phyloP scores from a whole-genome alignment of 805 yeast species.

The Scheffersomyces lignosus region DNA sequence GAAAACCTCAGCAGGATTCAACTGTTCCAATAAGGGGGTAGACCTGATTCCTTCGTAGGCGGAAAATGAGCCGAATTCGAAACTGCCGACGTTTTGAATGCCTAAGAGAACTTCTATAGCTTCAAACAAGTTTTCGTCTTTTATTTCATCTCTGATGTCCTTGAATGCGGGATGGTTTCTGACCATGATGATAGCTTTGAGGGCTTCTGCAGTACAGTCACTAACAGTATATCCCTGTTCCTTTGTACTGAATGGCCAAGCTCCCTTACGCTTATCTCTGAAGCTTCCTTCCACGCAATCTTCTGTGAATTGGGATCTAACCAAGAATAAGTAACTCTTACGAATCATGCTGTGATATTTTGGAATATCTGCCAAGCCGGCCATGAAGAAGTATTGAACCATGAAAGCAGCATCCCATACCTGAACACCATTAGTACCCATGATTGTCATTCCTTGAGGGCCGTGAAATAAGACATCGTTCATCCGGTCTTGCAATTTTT shows the following conservation, averaged over 20 bases:
- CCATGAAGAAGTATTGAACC: conserved; percentile 75
- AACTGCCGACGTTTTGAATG: conserved; percentile 76
- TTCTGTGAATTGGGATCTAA: conserved; percentile 81
- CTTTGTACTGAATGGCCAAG: conserved; percentile 95
- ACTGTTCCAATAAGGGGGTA: conserved; percentile 66
- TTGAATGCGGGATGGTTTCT: conserved; percentile 57
- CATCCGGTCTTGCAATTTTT: conserved; percentile 56
- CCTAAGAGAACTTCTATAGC: conserved; percentile 76
- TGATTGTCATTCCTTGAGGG: conserved; percentile 85
- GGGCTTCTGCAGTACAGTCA: conserved; percentile 95
- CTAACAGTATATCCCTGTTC: conserved; percentile 95
- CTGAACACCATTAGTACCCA: conserved; percentile 98
- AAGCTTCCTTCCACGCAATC: conserved; percentile 76
- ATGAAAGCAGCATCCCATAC: conserved; percentile 96
- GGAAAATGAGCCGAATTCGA: conserved; percentile 89
- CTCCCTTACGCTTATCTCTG: conserved; percentile 83
- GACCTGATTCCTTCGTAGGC: conserved; percentile 88
- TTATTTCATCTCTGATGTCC: conserved; percentile 52
- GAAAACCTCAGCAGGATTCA: conserved; percentile 97
- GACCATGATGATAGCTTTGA: conserved; percentile 93
- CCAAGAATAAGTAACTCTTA: conserved; percentile 68
- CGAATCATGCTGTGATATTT: conserved; percentile 64
- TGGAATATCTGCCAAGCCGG: conserved; percentile 73
- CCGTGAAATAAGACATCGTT: conserved; percentile 82
- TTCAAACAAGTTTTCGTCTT: conserved; percentile 52